These are phyloP conservation scores for Dichotomopilus funicola DNA, from an alignment of 2,329 filamentous ascomycete genomes.

Conservation along the genomic window DNA sequence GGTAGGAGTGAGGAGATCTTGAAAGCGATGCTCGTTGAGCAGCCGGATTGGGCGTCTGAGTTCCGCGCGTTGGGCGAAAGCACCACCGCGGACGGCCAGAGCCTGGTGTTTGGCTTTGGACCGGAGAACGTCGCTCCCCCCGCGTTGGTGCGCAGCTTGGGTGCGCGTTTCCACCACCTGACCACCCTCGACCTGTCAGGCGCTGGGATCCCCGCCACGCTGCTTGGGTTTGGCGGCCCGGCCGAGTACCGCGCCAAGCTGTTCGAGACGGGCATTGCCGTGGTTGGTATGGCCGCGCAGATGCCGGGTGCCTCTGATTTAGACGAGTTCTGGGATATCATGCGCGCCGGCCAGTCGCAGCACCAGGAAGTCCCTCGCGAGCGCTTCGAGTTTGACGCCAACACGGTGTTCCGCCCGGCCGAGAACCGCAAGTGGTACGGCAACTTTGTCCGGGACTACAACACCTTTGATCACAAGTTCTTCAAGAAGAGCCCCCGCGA, in stretches of 20 bases:
- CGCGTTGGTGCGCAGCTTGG: not conserved
- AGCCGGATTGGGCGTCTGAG: not conserved
- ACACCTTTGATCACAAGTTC: constrained; percentile 35
- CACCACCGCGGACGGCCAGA: not conserved
- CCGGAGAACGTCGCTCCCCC: not conserved
- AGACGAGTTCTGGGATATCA: not conserved
- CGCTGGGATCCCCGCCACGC: not conserved
- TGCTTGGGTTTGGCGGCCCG: not conserved
- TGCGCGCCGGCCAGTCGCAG: not conserved
- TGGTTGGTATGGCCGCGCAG: not conserved
- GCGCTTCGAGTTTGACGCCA: not conserved
- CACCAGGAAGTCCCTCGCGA: not conserved
- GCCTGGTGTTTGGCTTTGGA: not conserved
- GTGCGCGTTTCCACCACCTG: not conserved
- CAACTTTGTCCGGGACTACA: constrained; percentile 24
- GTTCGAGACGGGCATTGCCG: not conserved
- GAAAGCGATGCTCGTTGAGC: not conserved
- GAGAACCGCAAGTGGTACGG: constrained; percentile 11
- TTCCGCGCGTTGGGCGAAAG: not conserved
- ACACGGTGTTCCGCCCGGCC: not conserved
- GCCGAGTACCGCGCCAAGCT: not conserved
- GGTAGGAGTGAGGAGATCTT: not conserved
- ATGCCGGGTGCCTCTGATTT: not conserved
- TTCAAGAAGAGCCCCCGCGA: constrained; percentile 36
- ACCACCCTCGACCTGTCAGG: not conserved